These are phyloP conservation scores for Aspergillus asperescens DNA, from an alignment of 495 filamentous ascomycete species.

Conservation along the genomic window DNA sequence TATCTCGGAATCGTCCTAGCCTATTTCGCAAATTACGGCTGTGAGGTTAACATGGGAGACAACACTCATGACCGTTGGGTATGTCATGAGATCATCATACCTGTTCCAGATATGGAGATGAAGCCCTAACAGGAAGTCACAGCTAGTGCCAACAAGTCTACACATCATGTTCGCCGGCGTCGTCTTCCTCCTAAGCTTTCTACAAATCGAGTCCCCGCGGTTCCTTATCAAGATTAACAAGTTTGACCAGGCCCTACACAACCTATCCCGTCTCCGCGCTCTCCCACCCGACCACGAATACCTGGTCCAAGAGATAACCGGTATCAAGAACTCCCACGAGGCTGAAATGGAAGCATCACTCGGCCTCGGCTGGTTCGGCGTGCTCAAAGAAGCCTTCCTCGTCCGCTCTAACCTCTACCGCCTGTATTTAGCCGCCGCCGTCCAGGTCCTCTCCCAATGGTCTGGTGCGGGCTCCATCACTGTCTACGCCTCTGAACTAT, in stretches of 20 bases:
- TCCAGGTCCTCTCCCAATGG: slow-evolving; percentile 62
- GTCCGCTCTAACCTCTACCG: slow-evolving; percentile 59
- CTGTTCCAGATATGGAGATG: no score
- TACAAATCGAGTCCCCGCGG: slow-evolving; percentile 61
- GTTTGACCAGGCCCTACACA: slow-evolving; percentile 47
- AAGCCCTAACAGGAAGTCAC: no score
- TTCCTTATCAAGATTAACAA: slow-evolving; percentile 54
- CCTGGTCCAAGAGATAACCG: slow-evolving; percentile 54
- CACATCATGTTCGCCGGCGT: slow-evolving; percentile 70
- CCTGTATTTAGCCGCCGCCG: slow-evolving; percentile 52
- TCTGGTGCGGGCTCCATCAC: slow-evolving; percentile 66
- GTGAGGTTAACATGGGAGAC: slow-evolving; percentile 53
- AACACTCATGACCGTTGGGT: slow-evolving; percentile 55
- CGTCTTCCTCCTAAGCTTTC: slow-evolving; percentile 58
- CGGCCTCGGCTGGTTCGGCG: slow-evolving; percentile 48
- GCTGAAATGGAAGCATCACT: slow-evolving; percentile 61
- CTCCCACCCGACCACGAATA: slow-evolving; percentile 42
- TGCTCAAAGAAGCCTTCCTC: slow-evolving; percentile 56
- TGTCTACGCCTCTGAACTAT: slow-evolving; percentile 61
- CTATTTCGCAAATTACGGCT: slow-evolving; percentile 50
- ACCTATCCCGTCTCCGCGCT: slow-evolving; percentile 35
- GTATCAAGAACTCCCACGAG: slow-evolving; percentile 60
- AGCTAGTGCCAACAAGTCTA: slow-evolving; percentile 45
- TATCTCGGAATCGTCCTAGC: slow-evolving; percentile 48
- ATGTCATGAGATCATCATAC: slow-evolving; percentile 29